Base-by-base conservation (phyloP, 2,329 filamentous ascomycete genomes). In the Alternaria arbusti region DNA sequence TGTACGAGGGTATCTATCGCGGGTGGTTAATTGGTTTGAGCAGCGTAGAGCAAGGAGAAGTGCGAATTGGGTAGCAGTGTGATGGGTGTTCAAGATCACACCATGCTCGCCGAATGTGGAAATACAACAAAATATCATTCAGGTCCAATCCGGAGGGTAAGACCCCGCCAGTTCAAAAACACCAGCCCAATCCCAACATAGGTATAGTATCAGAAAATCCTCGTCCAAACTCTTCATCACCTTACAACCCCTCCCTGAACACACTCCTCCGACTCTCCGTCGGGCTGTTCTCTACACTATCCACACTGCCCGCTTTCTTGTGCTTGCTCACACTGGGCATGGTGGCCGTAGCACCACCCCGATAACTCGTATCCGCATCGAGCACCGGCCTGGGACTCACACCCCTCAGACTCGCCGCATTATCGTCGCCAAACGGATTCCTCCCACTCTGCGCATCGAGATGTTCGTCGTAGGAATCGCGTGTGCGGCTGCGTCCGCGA, bases 321-420 rank as follows among this genome's bases (percentile, higher is more conserved):
- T 66, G 69, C 36, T 64, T 63, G 17, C 63, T 65, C 54, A 79
- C 76, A 28, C 83, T 82, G 20, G 74, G 73, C 67, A 81, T 82
- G 9, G 78, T 80, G 60, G 80, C 79, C 13, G 75, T 80, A 55
- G 77, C 81, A 20, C 74, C 75, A 26, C 67, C 79, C n/a, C 67
- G 69, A 65, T 79, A 79, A 40, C 75, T 78, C 13, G 77, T 80
- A 40, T 80, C 77, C 28, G 84, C 85, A 54, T 88, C 84, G 43
- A 82, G 81, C 45, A 83, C 64, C n/a, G 92, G 92, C 69, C 92
- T 80, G 4, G 93, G 92, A 78, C 91, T 95, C 28, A 94, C 89
- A 25, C 91, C 91, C 59, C 91, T 82, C 79, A 93, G 72, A 76
- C 75, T 79, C 23, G 73, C 68, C 68, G 80, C 68, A 79, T 84